Evolutionary conservation across 768 basidiomycete genomes (phyloP).

Genomic region (Suillus lakei): DNA sequence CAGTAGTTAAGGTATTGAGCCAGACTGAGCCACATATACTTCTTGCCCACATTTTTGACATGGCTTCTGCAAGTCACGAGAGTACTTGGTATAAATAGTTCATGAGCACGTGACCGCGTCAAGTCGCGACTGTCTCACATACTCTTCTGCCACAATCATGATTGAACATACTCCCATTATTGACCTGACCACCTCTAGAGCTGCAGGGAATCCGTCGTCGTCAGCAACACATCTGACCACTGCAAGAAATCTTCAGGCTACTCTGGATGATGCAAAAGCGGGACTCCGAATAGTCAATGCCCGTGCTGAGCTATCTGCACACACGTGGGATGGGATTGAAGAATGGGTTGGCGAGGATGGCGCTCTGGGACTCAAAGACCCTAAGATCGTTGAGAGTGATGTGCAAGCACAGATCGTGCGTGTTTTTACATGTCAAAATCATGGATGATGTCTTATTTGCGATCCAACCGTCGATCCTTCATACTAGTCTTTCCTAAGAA

Average conservation of each 20-base stretch:
- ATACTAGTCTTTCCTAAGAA: slow-evolving; percentile 67
- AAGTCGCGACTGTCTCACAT: not conserved
- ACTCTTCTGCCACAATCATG: not conserved
- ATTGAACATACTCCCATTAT: not conserved
- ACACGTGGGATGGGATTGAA: slow-evolving; percentile 35
- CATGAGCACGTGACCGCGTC: slow-evolving; percentile 4
- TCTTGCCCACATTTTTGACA: not conserved
- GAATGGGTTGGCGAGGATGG: slow-evolving; percentile 31
- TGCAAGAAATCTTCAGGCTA: slow-evolving; percentile 29
- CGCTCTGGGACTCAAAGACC: slow-evolving; percentile 45
- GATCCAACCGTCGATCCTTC: slow-evolving; percentile 11
- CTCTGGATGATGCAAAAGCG: slow-evolving; percentile 26
- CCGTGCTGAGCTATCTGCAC: slow-evolving; percentile 25
- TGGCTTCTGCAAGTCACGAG: not conserved
- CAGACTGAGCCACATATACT: not conserved
- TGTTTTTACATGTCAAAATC: slow-evolving; percentile 5
- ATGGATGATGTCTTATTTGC: not conserved
- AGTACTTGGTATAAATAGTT: not conserved
- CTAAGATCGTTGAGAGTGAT: slow-evolving; percentile 59
- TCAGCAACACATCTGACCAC: not conserved
- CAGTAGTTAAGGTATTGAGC: not conserved
- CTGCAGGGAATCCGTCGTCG: not conserved
- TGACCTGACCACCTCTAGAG: not conserved
- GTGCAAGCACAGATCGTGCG: slow-evolving; percentile 67
- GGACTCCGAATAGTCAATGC: slow-evolving; percentile 26